Base-by-base conservation (phyloP, 78 protist genomes). In the Planoprotostelium fungivorum region DNA sequence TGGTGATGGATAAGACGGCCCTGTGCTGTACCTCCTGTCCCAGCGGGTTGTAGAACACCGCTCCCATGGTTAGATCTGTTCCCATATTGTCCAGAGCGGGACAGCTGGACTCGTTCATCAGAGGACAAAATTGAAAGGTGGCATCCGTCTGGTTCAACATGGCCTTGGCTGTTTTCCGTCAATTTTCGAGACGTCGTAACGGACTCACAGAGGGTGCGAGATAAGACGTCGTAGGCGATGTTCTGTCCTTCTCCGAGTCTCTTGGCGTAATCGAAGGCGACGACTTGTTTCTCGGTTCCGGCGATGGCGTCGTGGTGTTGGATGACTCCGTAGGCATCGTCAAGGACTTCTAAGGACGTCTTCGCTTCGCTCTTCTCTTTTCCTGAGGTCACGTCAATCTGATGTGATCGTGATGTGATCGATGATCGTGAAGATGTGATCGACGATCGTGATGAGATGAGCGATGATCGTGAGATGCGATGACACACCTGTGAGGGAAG, bases 231-330 rank as follows among this genome's bases (percentile, higher is more conserved):
- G 90, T 63, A 35, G 23, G 90, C 37, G 1, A 87, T 84, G 36
- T 29, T 1, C 83, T 89, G 85, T 63, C 95, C 97, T 29, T 88
- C 89, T 1, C 91, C 37, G 9, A 97, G 63, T n/a, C 97, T 94
- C 29, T 28, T 36, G 0, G 92, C 95, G 86, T 97, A 97, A 89
- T 97, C 99, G 29, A 88, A 88, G 10, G 97, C 94, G 9, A 96
- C 98, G 38, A 86, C 87, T 84, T 96, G 96, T 63, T 91, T 51
- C 36, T 89, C 95, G 10, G 99, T 97, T 36, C 99, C 99, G 0
- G 94, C 31, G 29, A 96, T 90, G 0, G 94, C 99, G 35, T 97
- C 99, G 93, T 97, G 99, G 38, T 97, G 99, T 85, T 88, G 91
- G 31, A 91, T 87, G 34, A 96, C 92, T 84, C 93, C 97, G 73